These are phyloP conservation scores for Citrus australasica DNA, from an alignment of 345 rosid species.

Conservation along the genomic window DNA sequence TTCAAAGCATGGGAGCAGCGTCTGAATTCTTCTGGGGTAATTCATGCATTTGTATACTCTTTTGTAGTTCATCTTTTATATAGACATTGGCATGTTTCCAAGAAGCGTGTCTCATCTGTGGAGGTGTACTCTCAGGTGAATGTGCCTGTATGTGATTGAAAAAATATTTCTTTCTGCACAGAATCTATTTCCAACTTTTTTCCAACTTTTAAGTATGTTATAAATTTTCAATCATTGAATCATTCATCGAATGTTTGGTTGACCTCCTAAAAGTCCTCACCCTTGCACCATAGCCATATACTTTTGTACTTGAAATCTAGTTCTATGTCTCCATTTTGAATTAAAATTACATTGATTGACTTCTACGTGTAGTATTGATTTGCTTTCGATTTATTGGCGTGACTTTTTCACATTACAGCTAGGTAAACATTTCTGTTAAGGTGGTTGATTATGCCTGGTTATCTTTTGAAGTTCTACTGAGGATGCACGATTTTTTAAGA, in stretches of 20 bases:
- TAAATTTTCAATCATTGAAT: neutral
- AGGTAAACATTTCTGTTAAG: neutral
- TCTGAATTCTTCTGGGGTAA: slow-evolving; percentile 64
- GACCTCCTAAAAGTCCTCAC: neutral
- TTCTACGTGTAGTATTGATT: neutral
- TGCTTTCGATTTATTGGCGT: neutral
- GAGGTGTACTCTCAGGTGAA: neutral
- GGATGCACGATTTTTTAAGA: neutral
- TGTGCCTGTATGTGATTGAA: neutral
- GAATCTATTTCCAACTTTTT: neutral
- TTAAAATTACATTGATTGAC: neutral
- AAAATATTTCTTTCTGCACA: neutral
- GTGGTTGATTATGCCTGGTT: neutral
- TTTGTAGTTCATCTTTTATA: neutral
- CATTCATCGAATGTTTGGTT: neutral
- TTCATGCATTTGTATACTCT: neutral
- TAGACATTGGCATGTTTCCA: neutral
- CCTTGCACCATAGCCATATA: neutral
- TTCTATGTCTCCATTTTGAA: neutral
- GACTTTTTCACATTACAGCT: neutral
- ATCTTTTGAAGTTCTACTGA: neutral
- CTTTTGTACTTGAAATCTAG: neutral
- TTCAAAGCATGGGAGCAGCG: slow-evolving; percentile 95
- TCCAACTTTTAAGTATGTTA: neutral
- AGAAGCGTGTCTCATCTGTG: neutral